Base-by-base conservation (phyloP, 768 basidiomycete species). In the Lentinula guzmanii region DNA sequence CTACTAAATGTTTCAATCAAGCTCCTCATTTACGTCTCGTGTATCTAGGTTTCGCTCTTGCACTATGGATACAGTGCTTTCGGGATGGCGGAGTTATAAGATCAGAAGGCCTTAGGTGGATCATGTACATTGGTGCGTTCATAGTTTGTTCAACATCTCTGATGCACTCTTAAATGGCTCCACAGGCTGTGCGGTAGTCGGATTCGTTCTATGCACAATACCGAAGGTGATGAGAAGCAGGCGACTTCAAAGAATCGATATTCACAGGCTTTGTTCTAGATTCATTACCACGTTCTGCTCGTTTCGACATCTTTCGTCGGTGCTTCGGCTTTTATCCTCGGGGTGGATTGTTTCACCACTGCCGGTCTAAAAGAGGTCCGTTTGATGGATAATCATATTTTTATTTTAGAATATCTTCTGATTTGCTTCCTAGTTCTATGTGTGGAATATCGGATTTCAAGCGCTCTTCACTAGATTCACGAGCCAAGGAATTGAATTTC, bases 371-470 rank as follows among this genome's bases (percentile, higher is more conserved):
- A 98, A 77, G 95, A 97, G 85, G 93, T 90, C 53, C 37, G 35
- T 42, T 58, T 52, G 18, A 54, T 56, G 6, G 58, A 64, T 64
- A 31, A 33, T 39, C 2, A 28, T 54, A 45, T 61, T 63, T 67
- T 54, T 66, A 63, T 58, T 13, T 37, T 13, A 39, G 37, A 39
- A 45, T 34, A 65, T 55, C 28, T 62, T 61, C 60, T 61, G 52
- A 64, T 6, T 53, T 58, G 45, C 67, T 54, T 43, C 57, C 39
- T 63, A 96, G 92, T 97, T 97, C 75, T 98, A 97, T 74, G 78
- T 97, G 55, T 97, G 91, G 87, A 98, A 97, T 71, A 77, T 98
- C 56, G 96, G 96, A 43, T 97, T 95, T 75, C 80, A 76, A 2
- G 68, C 76, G 4, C 74, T 98, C 33, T 98, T 95, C 72, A 86